These are phyloP conservation scores for Stagonosporopsis tanaceti DNA, from an alignment of 2,329 filamentous ascomycete species.

Conservation along the genomic window DNA sequence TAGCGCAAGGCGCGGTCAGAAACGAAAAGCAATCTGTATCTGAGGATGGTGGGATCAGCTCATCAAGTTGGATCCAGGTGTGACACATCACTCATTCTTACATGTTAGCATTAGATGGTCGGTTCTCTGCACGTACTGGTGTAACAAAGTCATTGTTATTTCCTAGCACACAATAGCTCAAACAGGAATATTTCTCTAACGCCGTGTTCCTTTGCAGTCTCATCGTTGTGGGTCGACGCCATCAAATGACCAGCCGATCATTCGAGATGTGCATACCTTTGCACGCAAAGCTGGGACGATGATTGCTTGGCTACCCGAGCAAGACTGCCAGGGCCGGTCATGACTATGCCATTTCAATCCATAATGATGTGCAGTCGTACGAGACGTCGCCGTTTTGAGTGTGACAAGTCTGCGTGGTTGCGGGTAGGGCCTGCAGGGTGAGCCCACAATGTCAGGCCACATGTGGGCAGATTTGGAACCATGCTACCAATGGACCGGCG, in stretches of 20 bases:
- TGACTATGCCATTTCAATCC: conserved; percentile 1
- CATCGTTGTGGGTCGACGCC: conserved; percentile 6
- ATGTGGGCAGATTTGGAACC: conserved; percentile 17
- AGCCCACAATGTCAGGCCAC: conserved; percentile 20
- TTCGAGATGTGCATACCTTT: conserved; percentile 19
- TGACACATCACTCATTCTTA: conserved; percentile 10
- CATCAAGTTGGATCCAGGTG: not conserved
- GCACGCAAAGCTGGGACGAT: conserved; percentile 9
- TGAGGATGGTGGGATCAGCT: conserved; percentile 1
- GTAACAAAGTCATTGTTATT: conserved; percentile 9
- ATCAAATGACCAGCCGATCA: conserved; percentile 18
- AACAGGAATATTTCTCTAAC: conserved; percentile 8
- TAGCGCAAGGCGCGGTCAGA: not conserved
- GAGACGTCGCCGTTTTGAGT: conserved; percentile 12
- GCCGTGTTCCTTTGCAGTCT: not conserved
- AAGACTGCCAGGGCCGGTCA: not conserved
- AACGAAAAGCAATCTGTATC: not conserved
- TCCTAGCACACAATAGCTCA: conserved; percentile 8
- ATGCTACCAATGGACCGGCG: not conserved
- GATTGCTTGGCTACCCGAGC: conserved; percentile 10
- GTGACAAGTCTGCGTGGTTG: conserved; percentile 9
- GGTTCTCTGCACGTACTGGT: conserved; percentile 4
- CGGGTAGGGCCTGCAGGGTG: conserved; percentile 12
- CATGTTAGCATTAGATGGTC: not conserved
- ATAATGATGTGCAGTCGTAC: conserved; percentile 15